These are phyloP conservation scores for Tricholoma matsutake DNA, from an alignment of 768 basidiomycete species.

Conservation along the genomic window DNA sequence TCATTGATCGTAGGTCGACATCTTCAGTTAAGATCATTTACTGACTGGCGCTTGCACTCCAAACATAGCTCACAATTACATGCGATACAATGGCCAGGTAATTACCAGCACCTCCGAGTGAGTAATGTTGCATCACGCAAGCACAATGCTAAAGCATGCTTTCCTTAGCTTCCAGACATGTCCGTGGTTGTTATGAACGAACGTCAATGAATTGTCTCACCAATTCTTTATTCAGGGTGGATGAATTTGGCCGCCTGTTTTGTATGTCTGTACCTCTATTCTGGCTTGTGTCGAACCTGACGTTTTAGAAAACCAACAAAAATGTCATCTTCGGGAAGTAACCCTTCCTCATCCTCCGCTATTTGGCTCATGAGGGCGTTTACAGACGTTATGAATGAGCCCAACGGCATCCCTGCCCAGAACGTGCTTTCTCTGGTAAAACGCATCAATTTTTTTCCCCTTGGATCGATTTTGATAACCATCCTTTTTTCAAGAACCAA, in stretches of 20 bases:
- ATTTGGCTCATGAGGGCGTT: neutral
- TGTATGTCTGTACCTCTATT: slow-evolving; percentile 30
- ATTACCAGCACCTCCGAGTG: slow-evolving; percentile 49
- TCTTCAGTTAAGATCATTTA: neutral
- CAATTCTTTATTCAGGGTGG: slow-evolving; percentile 41
- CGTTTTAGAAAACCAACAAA: slow-evolving; percentile 39
- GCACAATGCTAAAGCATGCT: neutral
- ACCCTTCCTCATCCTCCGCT: neutral
- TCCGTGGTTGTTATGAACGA: slow-evolving; percentile 22
- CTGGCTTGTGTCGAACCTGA: neutral
- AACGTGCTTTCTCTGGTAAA: slow-evolving; percentile 49
- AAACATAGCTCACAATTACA: slow-evolving; percentile 52
- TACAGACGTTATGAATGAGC: slow-evolving; percentile 61
- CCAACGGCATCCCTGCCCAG: slow-evolving; percentile 52
- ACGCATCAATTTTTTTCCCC: neutral
- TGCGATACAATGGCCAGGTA: slow-evolving; percentile 52
- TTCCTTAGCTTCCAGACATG: slow-evolving; percentile 45
- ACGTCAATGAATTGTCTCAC: neutral
- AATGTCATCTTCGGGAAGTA: slow-evolving; percentile 53
- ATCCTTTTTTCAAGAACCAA: slow-evolving; percentile 42
- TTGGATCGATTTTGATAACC: neutral
- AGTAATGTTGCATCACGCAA: slow-evolving; percentile 16
- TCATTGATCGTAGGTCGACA: slow-evolving; percentile 48
- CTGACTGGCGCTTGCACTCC: neutral
- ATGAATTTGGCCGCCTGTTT: slow-evolving; percentile 53